Base-by-base conservation (phyloP, 257 asterid species). In the Scutellaria minor region DNA sequence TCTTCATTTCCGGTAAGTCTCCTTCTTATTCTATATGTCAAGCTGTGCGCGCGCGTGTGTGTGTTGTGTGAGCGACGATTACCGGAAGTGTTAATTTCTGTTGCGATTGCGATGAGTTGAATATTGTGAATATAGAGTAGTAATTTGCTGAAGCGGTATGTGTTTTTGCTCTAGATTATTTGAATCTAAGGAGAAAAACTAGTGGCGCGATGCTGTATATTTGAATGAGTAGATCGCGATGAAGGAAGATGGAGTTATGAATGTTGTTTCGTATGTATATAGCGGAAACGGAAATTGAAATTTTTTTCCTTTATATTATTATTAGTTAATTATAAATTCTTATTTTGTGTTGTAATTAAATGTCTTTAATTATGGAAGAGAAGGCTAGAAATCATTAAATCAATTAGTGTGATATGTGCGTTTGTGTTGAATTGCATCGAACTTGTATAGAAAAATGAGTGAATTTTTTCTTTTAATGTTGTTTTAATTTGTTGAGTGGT, bases 201-300 rank as follows among this genome's bases (percentile, higher is more conserved):
- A 52, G 27, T 40, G 65, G 65, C 54, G 45, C 61, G 75, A 48
- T 66, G 77, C 51, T 27, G 39, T 50, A 4, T 58, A 46, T 60
- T 66, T 70, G 74, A 74, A 22, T 60, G 66, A 12, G 39, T 63
- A 51, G 83, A 81, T 81, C 85, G 68, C 64, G 59, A 53, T 44
- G 9, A 11, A 3, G 18, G 68, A 61, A 22, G 72, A 35, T 50
- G 74, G 48, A 75, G 69, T 59, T 31, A 4, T 71, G 18, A 12
- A 20, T 14, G 41, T 71, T 71, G 31, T 72, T 66, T 66, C 15
- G 1, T 58, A 10, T 64, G 64, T 24, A 4, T 44, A 41, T 3
- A 73, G 67, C 62, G 67, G 67, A 71, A 67, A 31, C 12, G 24
- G 56, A 39, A 24, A 44, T 35, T 52, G 37, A 47, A 24, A 6